Evolutionary conservation across 2,329 filamentous ascomycete genomes (phyloP), one percentile per base, ranked within the genome.

Genomic region (Aspergillus pseudoterreus): DNA sequence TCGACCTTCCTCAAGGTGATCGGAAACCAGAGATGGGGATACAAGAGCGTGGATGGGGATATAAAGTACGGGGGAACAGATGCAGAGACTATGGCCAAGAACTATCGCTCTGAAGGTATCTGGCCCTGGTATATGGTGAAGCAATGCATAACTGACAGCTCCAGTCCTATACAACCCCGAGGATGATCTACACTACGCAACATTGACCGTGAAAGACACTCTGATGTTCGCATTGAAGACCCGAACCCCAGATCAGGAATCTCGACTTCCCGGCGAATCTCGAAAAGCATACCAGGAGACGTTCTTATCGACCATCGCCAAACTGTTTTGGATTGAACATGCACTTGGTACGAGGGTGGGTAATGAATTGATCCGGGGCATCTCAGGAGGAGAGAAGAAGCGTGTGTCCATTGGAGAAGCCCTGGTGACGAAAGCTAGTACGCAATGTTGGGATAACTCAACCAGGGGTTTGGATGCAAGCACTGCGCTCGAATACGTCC

Each of bases 1-100:
- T 90, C 88, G 14, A 95, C 90, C 1, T 86, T 95, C 57, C 75
- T 95, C 52, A 95, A 95, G 76, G 89, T 88, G 0, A 82, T 95
- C 12, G 81, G 84, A 33, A 90, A 90, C 59, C 80, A 84, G 55
- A 71, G 86, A 47, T 71, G 71, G 4, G 85, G 85, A 1, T 89
- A 81, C 58, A 76, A 80, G 52, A 76, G 73, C 2, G 77, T 88
- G 3, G 69, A 78, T 1, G 86, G 85, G 0, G 73, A 75, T 43
- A 75, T 78, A 21, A 69, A 64, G 8, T 80, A 86, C 58, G 81
- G 81, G n/a, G 79, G 80, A 9, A 81, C 80, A 0, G 71, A 78
- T 57, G 73, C 80, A 0, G 63, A 73, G 6, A 72, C 70, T 12
- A 80, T 82, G 76, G 68, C 63, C 3, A 77, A 80, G 55, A 76